Base-by-base conservation (phyloP, 1,284 basidiomycete species). In the Porodaedalea pini region DNA sequence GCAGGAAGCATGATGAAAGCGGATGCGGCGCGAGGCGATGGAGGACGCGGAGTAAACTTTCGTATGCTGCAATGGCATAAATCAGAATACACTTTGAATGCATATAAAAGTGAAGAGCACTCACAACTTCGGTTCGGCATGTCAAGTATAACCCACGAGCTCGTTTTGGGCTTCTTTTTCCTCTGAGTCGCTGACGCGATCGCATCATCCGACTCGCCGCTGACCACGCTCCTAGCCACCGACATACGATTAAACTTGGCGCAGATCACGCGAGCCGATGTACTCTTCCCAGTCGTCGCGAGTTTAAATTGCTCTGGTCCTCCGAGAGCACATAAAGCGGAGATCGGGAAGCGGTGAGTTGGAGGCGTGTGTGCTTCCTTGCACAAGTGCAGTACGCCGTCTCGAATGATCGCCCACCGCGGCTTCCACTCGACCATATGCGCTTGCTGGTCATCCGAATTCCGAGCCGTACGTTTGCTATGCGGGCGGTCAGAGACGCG, bases 101-200 rank as follows among this genome's bases (percentile, higher is more conserved):
- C 25, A 29, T 21, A 2, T 36, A 49, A 19, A 23, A 13, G 17
- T 17, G 31, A 36, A 40, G 17, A 8, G 19, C 3, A 68, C 74
- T 48, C 60, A 83, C 84, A 80, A 49, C 72, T 65, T 45, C 82
- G 80, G 56, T 75, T 75, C 2, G 77, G 73, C 72, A 85, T 72
- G 63, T 86, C 83, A 25, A 87, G 65, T 2, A 85, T 73, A 31
- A 86, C 71, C 80, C 81, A 84, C 48, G 82, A 78, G 0, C 75
- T 70, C 29, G 59, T 62, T 54, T 61, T 56, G 36, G 34, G 53
- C 44, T 53, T 52, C 23, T 32, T 56, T 62, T 54, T 59, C 48
- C 25, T 54, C 47, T 57, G 36, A 47, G 45, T 25, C 37, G 39
- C 23, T 40, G 52, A 19, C 21, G 40, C 23, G 36, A 25, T 50